Conservation (phyloP, 2,329 filamentous ascomycete species). For the Cladosporium velox region DNA sequence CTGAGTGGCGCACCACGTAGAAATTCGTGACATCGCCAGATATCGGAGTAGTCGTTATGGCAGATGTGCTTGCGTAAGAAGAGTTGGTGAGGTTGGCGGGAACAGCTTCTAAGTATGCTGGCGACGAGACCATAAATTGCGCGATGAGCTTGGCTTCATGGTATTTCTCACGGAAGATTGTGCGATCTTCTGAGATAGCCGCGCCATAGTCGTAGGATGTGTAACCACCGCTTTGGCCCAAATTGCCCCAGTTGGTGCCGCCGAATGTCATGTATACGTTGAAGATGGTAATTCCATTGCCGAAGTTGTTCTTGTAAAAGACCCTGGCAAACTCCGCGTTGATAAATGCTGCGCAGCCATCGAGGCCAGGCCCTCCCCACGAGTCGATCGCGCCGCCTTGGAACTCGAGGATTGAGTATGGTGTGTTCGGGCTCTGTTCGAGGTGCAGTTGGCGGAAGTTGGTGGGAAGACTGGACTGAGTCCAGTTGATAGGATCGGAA, state of each 20-base stretch:
- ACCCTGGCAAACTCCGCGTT: slow-evolving; percentile 73
- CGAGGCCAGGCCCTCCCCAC: slow-evolving; percentile 71
- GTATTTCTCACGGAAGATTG: slow-evolving; percentile 72
- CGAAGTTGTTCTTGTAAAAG: slow-evolving; percentile 67
- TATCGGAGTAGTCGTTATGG: slow-evolving; percentile 64
- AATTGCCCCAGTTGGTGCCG: slow-evolving; percentile 58
- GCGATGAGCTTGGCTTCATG: slow-evolving; percentile 75
- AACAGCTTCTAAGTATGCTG: slow-evolving; percentile 65
- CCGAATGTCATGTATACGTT: slow-evolving; percentile 76
- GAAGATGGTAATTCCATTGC: slow-evolving; percentile 56
- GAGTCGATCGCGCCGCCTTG: slow-evolving; percentile 62
- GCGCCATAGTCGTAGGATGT: slow-evolving; percentile 63
- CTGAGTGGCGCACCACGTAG: slow-evolving; percentile 65
- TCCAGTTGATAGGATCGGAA: slow-evolving; percentile 64
- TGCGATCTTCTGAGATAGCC: slow-evolving; percentile 68
- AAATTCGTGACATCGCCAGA: slow-evolving; percentile 59
- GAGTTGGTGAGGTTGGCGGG: slow-evolving; percentile 54
- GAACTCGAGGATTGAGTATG: slow-evolving; percentile 63
- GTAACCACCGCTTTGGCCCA: slow-evolving; percentile 65
- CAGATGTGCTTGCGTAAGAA: slow-evolving; percentile 54
- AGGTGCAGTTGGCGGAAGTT: slow-evolving; percentile 57
- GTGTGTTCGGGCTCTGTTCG: slow-evolving; percentile 64
- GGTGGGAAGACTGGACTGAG: slow-evolving; percentile 57
- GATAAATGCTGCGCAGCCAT: slow-evolving; percentile 64
- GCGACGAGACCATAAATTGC: slow-evolving; percentile 73